These are phyloP conservation scores for Acacia concinna DNA, from an alignment of 331 rosid genomes.

Conservation along the genomic window DNA sequence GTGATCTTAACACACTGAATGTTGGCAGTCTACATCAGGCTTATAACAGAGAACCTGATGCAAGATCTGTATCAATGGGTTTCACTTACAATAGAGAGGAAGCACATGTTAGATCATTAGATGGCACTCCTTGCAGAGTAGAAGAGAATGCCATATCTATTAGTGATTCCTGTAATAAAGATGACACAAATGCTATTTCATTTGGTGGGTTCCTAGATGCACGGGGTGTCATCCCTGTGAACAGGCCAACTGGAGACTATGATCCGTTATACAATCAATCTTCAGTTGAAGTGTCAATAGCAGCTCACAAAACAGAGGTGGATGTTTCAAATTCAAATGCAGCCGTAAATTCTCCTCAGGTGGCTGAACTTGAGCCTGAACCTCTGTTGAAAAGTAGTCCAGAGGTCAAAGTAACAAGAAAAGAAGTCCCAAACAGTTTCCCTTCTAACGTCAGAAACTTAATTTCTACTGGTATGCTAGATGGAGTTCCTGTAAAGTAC, in stretches of 20 bases:
- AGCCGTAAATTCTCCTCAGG: slow-evolving; percentile 36
- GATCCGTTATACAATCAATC: slow-evolving; percentile 59
- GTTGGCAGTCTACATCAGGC: slow-evolving; percentile 44
- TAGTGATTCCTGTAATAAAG: no score
- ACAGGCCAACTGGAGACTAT: slow-evolving; percentile 49
- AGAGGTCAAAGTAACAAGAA: slow-evolving; percentile 43
- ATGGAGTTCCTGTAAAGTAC: slow-evolving; percentile 89
- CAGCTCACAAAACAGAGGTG: slow-evolving; percentile 44
- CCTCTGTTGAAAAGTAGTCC: slow-evolving; percentile 51
- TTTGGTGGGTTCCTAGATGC: slow-evolving; percentile 71
- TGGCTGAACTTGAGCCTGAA: slow-evolving; percentile 51
- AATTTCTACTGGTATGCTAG: slow-evolving; percentile 86
- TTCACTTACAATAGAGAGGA: no score
- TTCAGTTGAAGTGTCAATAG: slow-evolving; percentile 52
- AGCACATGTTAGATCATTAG: no score
- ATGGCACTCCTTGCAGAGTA: no score
- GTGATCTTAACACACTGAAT: slow-evolving; percentile 41
- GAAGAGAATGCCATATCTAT: no score
- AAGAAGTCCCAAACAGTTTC: slow-evolving; percentile 77
- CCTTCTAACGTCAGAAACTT: slow-evolving; percentile 82
- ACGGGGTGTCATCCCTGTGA: slow-evolving; percentile 51
- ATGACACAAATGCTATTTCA: slow-evolving; percentile 51
- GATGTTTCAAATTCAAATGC: slow-evolving; percentile 35
- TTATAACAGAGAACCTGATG: slow-evolving; percentile 48
- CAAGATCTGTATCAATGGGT: slow-evolving; percentile 44